Conservation (phyloP, 352 stramenopile species). For the Phytophthora colocasiae region DNA sequence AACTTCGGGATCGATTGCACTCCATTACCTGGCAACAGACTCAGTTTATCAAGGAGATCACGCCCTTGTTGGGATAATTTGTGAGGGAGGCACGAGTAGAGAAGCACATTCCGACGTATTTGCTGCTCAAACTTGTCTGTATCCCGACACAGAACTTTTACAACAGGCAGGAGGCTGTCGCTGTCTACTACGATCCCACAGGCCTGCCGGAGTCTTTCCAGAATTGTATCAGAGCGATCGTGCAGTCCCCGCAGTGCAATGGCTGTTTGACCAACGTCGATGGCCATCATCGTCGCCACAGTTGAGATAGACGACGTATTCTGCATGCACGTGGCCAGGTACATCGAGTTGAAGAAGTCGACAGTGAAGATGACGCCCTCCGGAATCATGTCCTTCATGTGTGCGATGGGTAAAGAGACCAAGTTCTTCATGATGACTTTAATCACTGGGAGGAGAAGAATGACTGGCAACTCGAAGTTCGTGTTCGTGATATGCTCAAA, state of each 20-base stretch:
- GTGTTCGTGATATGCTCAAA: conserved; percentile 17
- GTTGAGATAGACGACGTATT: conserved; percentile 41
- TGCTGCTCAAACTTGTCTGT: conserved; percentile 17
- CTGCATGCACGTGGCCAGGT: conserved; percentile 50
- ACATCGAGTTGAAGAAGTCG: conserved; percentile 55
- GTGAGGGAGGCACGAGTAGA: conserved; percentile 14
- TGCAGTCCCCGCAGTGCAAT: conserved; percentile 19
- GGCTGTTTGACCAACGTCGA: conserved; percentile 31
- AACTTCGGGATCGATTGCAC: neutral
- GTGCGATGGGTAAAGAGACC: conserved; percentile 23
- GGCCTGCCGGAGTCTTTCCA: conserved; percentile 17
- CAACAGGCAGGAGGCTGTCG: conserved; percentile 13
- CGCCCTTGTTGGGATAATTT: conserved; percentile 13
- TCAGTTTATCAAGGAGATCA: conserved; percentile 18
- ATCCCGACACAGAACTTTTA: conserved; percentile 3
- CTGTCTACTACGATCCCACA: conserved; percentile 5
- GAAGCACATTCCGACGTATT: conserved; percentile 4
- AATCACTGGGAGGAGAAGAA: conserved; percentile 36
- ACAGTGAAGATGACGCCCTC: conserved; percentile 52
- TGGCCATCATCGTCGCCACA: conserved; percentile 31
- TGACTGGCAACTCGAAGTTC: conserved; percentile 23
- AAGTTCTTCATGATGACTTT: conserved; percentile 48
- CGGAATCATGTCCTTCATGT: conserved; percentile 35
- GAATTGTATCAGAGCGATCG: conserved; percentile 7
- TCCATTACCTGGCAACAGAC: conserved; percentile 15